Evolutionary conservation across 139 green algal genomes (phyloP).

Genomic region (Chlamydomonas incerta): DNA sequence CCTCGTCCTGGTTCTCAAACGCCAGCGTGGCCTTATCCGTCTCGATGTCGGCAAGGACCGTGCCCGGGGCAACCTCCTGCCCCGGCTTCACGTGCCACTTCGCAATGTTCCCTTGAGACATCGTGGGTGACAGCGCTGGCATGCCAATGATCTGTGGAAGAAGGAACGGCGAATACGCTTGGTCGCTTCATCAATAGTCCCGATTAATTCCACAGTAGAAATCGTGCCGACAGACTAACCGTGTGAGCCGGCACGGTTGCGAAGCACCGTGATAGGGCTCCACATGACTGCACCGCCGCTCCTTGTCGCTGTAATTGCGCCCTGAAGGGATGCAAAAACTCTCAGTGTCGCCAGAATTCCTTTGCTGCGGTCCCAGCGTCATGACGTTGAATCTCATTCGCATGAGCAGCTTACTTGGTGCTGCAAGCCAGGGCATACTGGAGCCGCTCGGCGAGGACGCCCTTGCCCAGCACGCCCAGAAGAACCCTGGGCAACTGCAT

Average conservation of each 20-base stretch:
- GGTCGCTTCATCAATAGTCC: neutral
- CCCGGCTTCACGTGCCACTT: constrained; percentile 75
- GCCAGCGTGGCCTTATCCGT: constrained; percentile 92
- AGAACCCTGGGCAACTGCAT: too few species aligned
- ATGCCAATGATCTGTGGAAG: constrained; percentile 73
- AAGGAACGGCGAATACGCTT: neutral
- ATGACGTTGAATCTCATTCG: too few species aligned
- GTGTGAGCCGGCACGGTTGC: neutral
- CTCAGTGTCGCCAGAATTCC: too few species aligned
- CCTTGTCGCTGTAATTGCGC: too few species aligned
- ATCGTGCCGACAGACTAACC: neutral
- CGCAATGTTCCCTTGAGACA: constrained; percentile 83
- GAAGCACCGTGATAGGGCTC: neutral
- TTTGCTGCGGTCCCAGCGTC: too few species aligned
- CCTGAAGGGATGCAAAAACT: too few species aligned
- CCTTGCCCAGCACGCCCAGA: too few species aligned
- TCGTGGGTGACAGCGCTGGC: constrained; percentile 93
- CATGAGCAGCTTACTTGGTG: too few species aligned
- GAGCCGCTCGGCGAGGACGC: too few species aligned
- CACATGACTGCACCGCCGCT: neutral
- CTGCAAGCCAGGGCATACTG: too few species aligned
- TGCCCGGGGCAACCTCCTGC: constrained; percentile 64
- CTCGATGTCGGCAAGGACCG: constrained; percentile 92
- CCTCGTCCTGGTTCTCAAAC: constrained; percentile 81
- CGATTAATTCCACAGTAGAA: neutral